Evolutionary conservation across 2,329 filamentous ascomycete genomes (phyloP), one percentile per base, ranked within the genome.

Genomic region (Phyllosticta citribraziliensis): DNA sequence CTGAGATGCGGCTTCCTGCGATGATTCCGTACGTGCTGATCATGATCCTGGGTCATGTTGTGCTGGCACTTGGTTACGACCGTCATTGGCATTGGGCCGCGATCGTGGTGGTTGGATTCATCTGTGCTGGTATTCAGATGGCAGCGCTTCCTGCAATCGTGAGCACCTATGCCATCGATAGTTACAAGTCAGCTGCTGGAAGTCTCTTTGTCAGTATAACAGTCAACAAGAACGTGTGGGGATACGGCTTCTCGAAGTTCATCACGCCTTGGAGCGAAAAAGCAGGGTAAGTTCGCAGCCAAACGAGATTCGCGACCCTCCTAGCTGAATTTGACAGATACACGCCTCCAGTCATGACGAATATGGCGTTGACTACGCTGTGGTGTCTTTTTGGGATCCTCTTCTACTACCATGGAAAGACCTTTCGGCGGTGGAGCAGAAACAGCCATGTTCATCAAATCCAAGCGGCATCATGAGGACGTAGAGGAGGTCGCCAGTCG

Each of bases 151-250:
- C 84, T 0, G 79, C 79, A 12, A 86, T 87, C 61, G 78, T 75
- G 4, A 81, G 76, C 35, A 84, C 75, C 2, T 86, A 86, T 66
- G 82, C 83, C 0, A 79, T 87, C 17, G 84, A 87, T 68, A 81
- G 78, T 61, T 87, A 87, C 70, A 87, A 86, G 71, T 82, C 84
- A 0, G 80, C 86, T 2, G 78, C 83, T 0, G 83, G 84, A 2
- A 79, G 77, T 2, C 73, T 86, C 55, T 83, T 86, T 68, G 83
- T 86, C 0, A 75, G 79, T 8, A 80, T 84, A 64, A 86, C 83
- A 0, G 82, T 86, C 54, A 84, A 84, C 67, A 86, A 86, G 74
- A 86, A 86, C 61, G 60, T 85, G 0, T 85, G 82, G 81, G 83
- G 84, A 0, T 86, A 84, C 67, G 82, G 83, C 0, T 81, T 85